Percentiles rank a stretch among this genome's conserved stretches.
These are phyloP conservation scores for Aspergillus sclerotialis DNA, from an alignment of 2,329 filamentous ascomycete species.

Conservation along the genomic window DNA sequence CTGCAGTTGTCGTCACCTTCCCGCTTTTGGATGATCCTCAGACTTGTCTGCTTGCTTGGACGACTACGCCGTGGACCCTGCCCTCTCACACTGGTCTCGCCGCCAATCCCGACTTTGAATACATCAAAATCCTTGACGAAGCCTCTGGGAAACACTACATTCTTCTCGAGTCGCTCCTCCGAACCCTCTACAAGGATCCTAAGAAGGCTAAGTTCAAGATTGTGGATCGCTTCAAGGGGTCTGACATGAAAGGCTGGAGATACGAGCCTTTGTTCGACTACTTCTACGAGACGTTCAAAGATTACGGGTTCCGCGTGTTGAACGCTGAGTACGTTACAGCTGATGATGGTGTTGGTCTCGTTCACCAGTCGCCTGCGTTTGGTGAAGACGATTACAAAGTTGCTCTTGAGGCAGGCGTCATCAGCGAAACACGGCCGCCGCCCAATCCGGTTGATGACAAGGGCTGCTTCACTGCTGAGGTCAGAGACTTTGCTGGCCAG, in stretches of 20 bases:
- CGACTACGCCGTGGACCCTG: slow-evolving; percentile 81
- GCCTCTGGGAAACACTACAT: slow-evolving; percentile 77
- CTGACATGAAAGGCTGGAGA: slow-evolving; percentile 78
- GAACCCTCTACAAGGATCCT: slow-evolving; percentile 83
- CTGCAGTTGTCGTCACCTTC: slow-evolving; percentile 81
- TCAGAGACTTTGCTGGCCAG: slow-evolving; percentile 74
- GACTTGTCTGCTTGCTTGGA: slow-evolving; percentile 76
- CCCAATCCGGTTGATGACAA: slow-evolving; percentile 85
- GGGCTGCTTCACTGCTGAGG: slow-evolving; percentile 69
- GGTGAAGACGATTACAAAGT: slow-evolving; percentile 95
- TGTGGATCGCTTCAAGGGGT: slow-evolving; percentile 70
- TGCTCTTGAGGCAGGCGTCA: slow-evolving; percentile 67
- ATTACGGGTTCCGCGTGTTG: slow-evolving; percentile 71
- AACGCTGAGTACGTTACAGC: slow-evolving; percentile 81
- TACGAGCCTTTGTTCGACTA: slow-evolving; percentile 88
- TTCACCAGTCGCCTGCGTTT: slow-evolving; percentile 88
- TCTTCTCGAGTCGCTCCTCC: slow-evolving; percentile 71
- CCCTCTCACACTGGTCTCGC: slow-evolving; percentile 74
- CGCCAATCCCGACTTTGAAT: slow-evolving; percentile 76
- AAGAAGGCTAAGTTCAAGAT: slow-evolving; percentile 93
- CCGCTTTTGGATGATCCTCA: slow-evolving; percentile 71
- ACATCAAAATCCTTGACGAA: slow-evolving; percentile 79
- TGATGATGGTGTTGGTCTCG: slow-evolving; percentile 86
- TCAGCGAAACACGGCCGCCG: slow-evolving; percentile 69
- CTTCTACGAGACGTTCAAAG: slow-evolving; percentile 83